Evolutionary conservation across 164 flowering plant genomes (phyloP), one percentile per base, ranked within the genome.

Genomic region (Dillenia turbinata): DNA sequence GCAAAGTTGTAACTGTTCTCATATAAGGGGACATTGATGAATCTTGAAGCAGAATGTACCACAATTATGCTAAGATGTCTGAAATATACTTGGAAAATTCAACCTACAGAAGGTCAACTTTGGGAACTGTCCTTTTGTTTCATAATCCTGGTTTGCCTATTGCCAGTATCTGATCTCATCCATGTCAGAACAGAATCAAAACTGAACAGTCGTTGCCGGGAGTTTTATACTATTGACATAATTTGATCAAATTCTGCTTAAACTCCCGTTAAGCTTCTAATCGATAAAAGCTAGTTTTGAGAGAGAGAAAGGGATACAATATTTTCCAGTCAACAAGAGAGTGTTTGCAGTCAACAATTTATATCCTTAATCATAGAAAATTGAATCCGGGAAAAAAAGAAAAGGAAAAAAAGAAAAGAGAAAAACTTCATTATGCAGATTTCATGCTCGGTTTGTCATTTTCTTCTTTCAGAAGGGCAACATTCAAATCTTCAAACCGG

Each of bases 281-380:
- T 48, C 26, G 54, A 0, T 56, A 44, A 47, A 61, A 57, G 49
- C 58, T 47, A 17, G 19, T 13, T 49, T 9, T 33, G 47, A 62
- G 56, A 54, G 49, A 58, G 52, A 22, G n/a, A 8, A 47, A 51
- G 59, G 51, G 51, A 66, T 61, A 47, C 64, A 57, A 72, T 75
- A 71, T 71, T 75, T 60, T 14, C 56, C 7, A 56, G 57, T 57
- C 62, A 58, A 70, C 59, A 72, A 44, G 62, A 49, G 58, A 59
- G 52, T 64, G 56, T 59, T 52, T 71, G 12, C 10, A 67, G 73
- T 69, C 63, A 68, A 57, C 47, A 55, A 52, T 62, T 66, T 65
- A 66, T 54, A 43, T 63, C 57, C 54, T 60, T 63, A 60, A 73
- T 64, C 46, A 66, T 66, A 71, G 65, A 62, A 71, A 69, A 63